phyloP scores from a whole-genome alignment of 106 monocot genomes.

The Dendrobium catenatum region DNA sequence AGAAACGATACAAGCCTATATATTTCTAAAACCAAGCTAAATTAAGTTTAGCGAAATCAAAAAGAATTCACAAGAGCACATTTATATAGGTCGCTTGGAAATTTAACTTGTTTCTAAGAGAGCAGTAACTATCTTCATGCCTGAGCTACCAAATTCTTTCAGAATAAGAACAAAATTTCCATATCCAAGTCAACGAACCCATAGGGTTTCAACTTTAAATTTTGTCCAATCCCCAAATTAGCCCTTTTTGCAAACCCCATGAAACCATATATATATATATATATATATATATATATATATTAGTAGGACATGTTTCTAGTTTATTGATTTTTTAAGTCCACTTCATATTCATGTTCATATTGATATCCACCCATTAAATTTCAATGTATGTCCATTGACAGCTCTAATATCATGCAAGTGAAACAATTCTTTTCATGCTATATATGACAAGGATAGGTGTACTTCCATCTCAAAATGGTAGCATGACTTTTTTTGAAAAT shows the following conservation, averaged over 20 bases:
- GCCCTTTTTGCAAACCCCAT: not conserved
- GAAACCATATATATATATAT: too few relatives aligned
- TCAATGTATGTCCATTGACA: not conserved
- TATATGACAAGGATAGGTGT: not conserved
- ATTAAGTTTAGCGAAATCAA: not conserved
- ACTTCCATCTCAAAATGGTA: not conserved
- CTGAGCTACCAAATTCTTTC: not conserved
- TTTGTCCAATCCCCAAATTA: not conserved
- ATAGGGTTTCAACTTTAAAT: slow-evolving; percentile 1
- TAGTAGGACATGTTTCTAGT: not conserved
- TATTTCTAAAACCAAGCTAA: slow-evolving; percentile 1
- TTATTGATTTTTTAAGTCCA: not conserved
- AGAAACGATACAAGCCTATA: not conserved
- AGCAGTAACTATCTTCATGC: not conserved
- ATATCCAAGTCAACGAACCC: not conserved
- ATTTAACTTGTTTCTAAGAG: not conserved
- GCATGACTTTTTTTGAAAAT: not conserved
- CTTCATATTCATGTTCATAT: too few relatives aligned
- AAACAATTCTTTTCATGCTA: not conserved
- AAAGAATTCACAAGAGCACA: not conserved
- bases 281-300: not conserved
- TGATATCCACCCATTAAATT: not conserved
- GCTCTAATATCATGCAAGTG: not conserved
- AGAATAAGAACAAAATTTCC: not conserved
- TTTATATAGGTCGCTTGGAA: not conserved